Evolutionary conservation across 495 filamentous ascomycete species (phyloP), one percentile per base, ranked within the genome.

Genomic region (Amphirosellinia nigrospora): DNA sequence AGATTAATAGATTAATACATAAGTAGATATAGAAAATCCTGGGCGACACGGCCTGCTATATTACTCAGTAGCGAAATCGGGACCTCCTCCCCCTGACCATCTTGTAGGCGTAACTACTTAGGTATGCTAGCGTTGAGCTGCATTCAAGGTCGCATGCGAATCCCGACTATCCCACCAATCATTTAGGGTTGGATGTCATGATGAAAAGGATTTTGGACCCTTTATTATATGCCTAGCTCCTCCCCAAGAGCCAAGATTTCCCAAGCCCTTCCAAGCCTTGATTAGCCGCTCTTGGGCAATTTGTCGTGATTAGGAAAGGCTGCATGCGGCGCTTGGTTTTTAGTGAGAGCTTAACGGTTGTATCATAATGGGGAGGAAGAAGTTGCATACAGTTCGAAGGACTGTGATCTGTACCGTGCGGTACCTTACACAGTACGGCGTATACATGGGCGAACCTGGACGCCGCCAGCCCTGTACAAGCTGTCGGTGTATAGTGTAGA

Each of bases 201-300:
- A 34, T 53, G 63, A 53, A 30, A 53, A 39, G 46, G 46, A 41
- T 36, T 48, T 65, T 65, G 43, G 55, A 69, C 64, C 48, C 64
- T 66, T 55, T 43, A 56, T 32, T 13, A n/a, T 28, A 28, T 30
- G 64, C 32, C 34, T 43, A 48, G 26, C 36, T 66, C 26, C 13
- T 28, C 10, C n/a, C n/a, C n/a, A n/a, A n/a, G n/a, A 28, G 71
- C 73, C 75, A 75, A 77, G 73, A 71, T 70, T 69, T 19, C 45
- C 71, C 75, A 75, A 77, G 73, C 73, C 75, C 68, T 75, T 59
- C 71, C 75, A 75, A 77, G 73, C 73, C 75, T 68, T 77, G 63
- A 73, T 75, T 77, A 77, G 70, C 73, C 73, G 71, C 70, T 63
- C 71, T 60, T 68, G 34, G 64, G 58, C 70, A 76, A 67, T 68